Evolutionary conservation across 2,329 filamentous ascomycete species (phyloP).

Genomic region (Rhynchosporium secalis): DNA sequence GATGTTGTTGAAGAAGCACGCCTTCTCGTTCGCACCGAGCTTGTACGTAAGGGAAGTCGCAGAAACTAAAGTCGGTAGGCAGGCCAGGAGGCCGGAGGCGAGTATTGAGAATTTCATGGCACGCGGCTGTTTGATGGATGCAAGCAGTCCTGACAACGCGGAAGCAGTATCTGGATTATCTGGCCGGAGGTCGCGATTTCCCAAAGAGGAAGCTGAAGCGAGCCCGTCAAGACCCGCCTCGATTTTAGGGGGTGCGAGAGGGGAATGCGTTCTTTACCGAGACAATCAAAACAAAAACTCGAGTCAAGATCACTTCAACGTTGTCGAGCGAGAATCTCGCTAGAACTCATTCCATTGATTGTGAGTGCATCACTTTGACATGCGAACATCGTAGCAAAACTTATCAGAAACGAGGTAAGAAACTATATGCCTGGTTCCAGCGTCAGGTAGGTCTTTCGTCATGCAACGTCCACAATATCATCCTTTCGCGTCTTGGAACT

Average conservation of each 20-base stretch:
- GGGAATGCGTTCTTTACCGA: not conserved
- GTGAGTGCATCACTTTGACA: no score
- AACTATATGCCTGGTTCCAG: no score
- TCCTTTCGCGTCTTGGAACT: no score
- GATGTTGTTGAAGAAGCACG: conserved; percentile 88
- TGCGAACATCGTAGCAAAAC: no score
- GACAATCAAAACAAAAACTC: not conserved
- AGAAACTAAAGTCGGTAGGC: conserved; percentile 67
- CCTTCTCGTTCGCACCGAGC: conserved; percentile 84
- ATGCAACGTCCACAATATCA: no score
- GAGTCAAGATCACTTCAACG: not conserved
- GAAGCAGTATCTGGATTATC: conserved; percentile 19
- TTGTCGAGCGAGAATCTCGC: no score
- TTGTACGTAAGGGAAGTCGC: conserved; percentile 95
- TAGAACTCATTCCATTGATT: no score
- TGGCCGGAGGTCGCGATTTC: conserved; percentile 29
- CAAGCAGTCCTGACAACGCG: not conserved
- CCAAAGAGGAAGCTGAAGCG: conserved; percentile 15
- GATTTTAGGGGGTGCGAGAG: conserved; percentile 1
- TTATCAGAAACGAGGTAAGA: no score
- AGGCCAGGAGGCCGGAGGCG: conserved; percentile 69
- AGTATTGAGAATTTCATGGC: conserved; percentile 67
- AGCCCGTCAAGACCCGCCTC: conserved; percentile 1
- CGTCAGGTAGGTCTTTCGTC: no score
- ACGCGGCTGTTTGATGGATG: conserved; percentile 20